Base-by-base conservation (phyloP, 176 grass and related monocot species). In the Hordeum marinum region DNA sequence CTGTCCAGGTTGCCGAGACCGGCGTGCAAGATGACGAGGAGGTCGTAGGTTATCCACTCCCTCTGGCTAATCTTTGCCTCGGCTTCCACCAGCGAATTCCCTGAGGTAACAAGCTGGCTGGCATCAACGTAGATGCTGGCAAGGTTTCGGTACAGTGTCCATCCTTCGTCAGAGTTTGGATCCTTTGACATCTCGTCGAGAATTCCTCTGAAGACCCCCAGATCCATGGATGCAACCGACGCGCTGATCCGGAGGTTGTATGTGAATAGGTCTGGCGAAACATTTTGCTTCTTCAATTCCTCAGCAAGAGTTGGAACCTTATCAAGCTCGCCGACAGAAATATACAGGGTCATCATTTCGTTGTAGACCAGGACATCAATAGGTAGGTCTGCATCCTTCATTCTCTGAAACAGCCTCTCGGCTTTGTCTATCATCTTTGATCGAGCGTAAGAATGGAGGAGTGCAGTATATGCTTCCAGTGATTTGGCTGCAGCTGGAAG, bases 281-380 rank as follows among this genome's bases (percentile, higher is more conserved):
- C 76, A 39, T 83, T 90, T 57, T 63, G 82, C 24, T 62, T 88
- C 80, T 87, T 95, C 57, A 95, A 72, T 29, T 95, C 92, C 15
- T 88, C 72, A 35, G 90, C 77, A 34, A 94, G 15, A 15, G 13
- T 11, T 1, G 77, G 41, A 31, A 94, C 92, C 63, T 98, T 93
- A 78, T 91, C 89, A 4, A 90, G 76, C 61, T 93, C 75, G 9
- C 92, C 95, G 9, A 93, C 84, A 34, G 95, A 98, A 11, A 93
- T 91, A 78, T 95, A 98, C 57, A 98, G 15, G 15, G 92, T 91
- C 95, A 98, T 95, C 84, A 95, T 91, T 50, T 98, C 95, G 74
- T 95, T 98, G 40, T 89, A 95, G 40, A 88, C 87, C 41, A 98
- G 66, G 26, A 68, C 65, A 72, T 89, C 79, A 11, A 85, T 79